phyloP scores from a whole-genome alignment of 208 protist species.

The Crithidia fasciculata region DNA sequence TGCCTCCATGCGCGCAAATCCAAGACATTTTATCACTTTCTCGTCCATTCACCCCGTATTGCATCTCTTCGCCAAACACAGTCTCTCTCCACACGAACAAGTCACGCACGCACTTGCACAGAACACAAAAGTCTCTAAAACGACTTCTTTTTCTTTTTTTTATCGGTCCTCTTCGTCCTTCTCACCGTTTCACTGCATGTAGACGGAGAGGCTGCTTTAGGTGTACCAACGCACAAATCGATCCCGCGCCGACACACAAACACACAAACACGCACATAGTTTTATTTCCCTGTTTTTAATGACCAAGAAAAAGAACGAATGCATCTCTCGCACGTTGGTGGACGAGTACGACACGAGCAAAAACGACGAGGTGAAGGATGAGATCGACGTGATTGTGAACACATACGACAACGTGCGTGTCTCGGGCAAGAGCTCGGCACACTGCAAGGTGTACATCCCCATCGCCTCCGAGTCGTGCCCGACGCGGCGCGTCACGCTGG shows the following conservation, averaged over 20 bases:
- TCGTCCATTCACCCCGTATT: too few relatives aligned
- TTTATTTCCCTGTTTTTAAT: slow-evolving; percentile 14
- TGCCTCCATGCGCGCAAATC: too few relatives aligned
- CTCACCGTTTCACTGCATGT: background rate
- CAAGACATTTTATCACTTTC: too few relatives aligned
- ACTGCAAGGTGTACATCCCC: slow-evolving; percentile 58
- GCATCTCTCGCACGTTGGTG: slow-evolving; percentile 43
- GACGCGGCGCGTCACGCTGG: slow-evolving; percentile 45
- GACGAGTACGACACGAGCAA: slow-evolving; percentile 53
- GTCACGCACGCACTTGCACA: too few relatives aligned
- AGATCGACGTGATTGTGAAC: slow-evolving; percentile 68
- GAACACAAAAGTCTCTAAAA: background rate
- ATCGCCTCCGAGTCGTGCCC: slow-evolving; percentile 42
- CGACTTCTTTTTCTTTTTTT: slow-evolving; percentile 7
- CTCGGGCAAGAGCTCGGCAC: slow-evolving; percentile 39
- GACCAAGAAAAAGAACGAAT: slow-evolving; percentile 39
- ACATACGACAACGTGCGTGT: slow-evolving; percentile 73
- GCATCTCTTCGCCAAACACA: too few relatives aligned
- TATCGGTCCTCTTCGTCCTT: background rate
- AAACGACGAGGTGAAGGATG: slow-evolving; percentile 60
- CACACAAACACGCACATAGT: background rate
- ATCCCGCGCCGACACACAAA: background rate
- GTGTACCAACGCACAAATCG: background rate
- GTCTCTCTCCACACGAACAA: too few relatives aligned
- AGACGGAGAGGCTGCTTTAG: background rate